A percentile compares a stretch with the other conserved stretches of the same genome.
phyloP scores from a whole-genome alignment of 306 rosid genomes.

The Fragaria ananassa region DNA sequence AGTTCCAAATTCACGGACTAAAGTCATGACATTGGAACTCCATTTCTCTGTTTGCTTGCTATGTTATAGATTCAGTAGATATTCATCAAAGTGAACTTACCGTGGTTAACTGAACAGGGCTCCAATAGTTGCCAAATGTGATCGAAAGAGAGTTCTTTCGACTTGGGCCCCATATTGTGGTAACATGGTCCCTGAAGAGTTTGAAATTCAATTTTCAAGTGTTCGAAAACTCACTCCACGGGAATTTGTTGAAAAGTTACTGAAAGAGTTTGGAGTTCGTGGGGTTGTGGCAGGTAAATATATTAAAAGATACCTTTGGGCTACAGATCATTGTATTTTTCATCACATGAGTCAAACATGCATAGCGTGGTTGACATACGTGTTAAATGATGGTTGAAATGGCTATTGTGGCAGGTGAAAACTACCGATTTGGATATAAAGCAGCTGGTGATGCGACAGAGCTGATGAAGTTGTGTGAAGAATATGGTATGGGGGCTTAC shows the following conservation, averaged over 20 bases:
- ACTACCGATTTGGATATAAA: slow-evolving; percentile 92
- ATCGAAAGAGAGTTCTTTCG: slow-evolving; percentile 74
- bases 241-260: slow-evolving; percentile 77
- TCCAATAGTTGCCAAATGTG: slow-evolving; percentile 87
- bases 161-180: slow-evolving; percentile 75
- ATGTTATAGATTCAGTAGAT: background rate
- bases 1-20: background rate
- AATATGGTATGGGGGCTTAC: slow-evolving; percentile 67
- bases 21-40: background rate
- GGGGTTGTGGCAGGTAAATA: slow-evolving; percentile 91
- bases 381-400: slow-evolving; percentile 25
- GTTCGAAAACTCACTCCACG: slow-evolving; percentile 76
- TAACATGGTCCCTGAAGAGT: slow-evolving; percentile 66
- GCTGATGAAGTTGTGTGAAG: slow-evolving; percentile 72
- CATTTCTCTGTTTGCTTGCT: background rate
- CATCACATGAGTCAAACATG: background rate
- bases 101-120: slow-evolving; percentile 48
- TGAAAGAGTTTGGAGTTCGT: slow-evolving; percentile 67
- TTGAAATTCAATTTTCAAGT: slow-evolving; percentile 65
- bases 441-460: slow-evolving; percentile 85
- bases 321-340: background rate
- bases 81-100: background rate
- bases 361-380: slow-evolving; percentile 1
- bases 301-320: background rate
- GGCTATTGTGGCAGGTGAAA: slow-evolving; percentile 66